Percentiles rank a stretch among this genome's conserved stretches.
Conservation (phyloP, 768 basidiomycete species). For the Panaeolus papilionaceus region DNA sequence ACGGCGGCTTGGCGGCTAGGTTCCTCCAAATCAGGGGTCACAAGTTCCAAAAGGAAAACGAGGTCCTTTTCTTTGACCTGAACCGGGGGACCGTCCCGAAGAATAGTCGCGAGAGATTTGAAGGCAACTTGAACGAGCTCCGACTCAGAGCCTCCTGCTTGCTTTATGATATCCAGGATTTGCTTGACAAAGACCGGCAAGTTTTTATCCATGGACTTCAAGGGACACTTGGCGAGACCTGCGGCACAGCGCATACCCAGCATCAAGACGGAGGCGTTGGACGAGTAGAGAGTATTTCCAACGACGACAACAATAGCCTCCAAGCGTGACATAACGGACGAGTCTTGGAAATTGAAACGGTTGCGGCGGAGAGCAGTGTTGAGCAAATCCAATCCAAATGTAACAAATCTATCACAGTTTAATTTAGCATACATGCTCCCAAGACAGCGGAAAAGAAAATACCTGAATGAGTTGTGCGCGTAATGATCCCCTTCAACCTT, state of each 20-base stretch:
- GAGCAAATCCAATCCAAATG: slow-evolving; percentile 92
- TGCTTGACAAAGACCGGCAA: slow-evolving; percentile 86
- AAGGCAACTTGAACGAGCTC: slow-evolving; percentile 90
- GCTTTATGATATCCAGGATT: slow-evolving; percentile 81
- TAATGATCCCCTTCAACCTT: slow-evolving; percentile 69
- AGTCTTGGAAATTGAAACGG: slow-evolving; percentile 84
- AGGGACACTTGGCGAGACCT: slow-evolving; percentile 82
- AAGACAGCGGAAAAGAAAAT: slow-evolving; percentile 24
- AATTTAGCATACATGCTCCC: slow-evolving; percentile 13
- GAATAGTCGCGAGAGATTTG: slow-evolving; percentile 81
- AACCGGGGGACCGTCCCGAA: slow-evolving; percentile 87
- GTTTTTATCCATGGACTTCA: slow-evolving; percentile 75
- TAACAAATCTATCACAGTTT: slow-evolving; percentile 67
- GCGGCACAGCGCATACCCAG: slow-evolving; percentile 83
- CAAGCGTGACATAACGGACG: slow-evolving; percentile 76
- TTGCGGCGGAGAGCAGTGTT: slow-evolving; percentile 85
- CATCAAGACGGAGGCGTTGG: slow-evolving; percentile 72
- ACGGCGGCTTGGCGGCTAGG: slow-evolving; percentile 83
- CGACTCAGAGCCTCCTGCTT: slow-evolving; percentile 86
- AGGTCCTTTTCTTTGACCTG: slow-evolving; percentile 91
- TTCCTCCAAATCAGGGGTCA: slow-evolving; percentile 92
- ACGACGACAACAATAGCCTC: slow-evolving; percentile 87
- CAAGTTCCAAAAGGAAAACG: slow-evolving; percentile 82
- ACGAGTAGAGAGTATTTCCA: slow-evolving; percentile 92
- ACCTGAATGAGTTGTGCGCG: slow-evolving; percentile 89